phyloP scores from a whole-genome alignment of 352 stramenopile species.

The Globisporangium acanthophoron region DNA sequence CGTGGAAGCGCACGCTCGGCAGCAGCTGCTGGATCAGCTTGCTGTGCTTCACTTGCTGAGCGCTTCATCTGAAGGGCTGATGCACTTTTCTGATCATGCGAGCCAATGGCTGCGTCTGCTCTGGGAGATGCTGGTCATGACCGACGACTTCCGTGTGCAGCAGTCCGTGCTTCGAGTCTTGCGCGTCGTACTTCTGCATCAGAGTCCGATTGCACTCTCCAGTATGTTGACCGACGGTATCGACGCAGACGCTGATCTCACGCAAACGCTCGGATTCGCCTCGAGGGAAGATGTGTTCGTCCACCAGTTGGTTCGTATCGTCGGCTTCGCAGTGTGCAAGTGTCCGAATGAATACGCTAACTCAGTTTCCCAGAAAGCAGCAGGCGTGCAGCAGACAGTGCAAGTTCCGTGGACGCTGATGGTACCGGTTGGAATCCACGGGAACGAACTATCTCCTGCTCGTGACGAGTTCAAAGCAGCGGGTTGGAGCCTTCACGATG shows the following conservation, averaged over 20 bases:
- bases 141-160: constrained; percentile 45
- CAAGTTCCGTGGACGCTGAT: constrained; percentile 24
- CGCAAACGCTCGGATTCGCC: constrained; percentile 18
- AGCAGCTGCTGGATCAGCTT: constrained; percentile 23
- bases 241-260: background rate
- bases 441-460: constrained; percentile 19
- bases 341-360: constrained; percentile 7
- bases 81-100: constrained; percentile 32
- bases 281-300: constrained; percentile 25
- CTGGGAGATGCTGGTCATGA: constrained; percentile 38
- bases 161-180: constrained; percentile 63
- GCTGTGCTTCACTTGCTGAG: constrained; percentile 37
- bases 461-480: constrained; percentile 2
- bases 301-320: constrained; percentile 39
- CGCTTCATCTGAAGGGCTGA: constrained; percentile 42
- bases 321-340: constrained; percentile 34
- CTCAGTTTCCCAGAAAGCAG: background rate
- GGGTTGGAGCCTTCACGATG: constrained; percentile 5
- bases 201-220: constrained; percentile 22
- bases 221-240: constrained; percentile 13
- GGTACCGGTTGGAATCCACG: constrained; percentile 25
- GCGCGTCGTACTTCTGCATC: constrained; percentile 25
- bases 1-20: background rate
- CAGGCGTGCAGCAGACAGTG: background rate
- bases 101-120: constrained; percentile 50